Percentiles rank a stretch among this genome's conserved stretches.
Conservation (phyloP, 192 early-diverging fungal genomes). For the Funneliformis geosporum region DNA sequence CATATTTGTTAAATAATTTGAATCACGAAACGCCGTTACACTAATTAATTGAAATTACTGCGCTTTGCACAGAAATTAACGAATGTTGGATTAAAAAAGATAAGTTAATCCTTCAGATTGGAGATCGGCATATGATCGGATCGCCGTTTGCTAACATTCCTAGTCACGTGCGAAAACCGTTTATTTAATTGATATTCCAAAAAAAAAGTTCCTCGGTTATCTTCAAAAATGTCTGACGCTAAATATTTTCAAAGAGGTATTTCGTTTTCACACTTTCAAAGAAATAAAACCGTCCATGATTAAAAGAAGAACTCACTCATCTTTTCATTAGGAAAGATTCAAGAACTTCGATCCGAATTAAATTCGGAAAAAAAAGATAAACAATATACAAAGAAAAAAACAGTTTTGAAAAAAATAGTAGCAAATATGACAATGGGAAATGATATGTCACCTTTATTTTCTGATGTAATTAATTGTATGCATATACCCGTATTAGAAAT, state of each 20-base stretch:
- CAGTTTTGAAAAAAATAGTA: constrained; percentile 91
- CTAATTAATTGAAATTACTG: no score
- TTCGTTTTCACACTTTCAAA: background rate
- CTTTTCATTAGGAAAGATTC: constrained; percentile 77
- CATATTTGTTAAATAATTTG: no score
- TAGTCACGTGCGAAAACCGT: no score
- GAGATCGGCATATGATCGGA: no score
- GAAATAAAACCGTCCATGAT: background rate
- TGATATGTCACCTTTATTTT: constrained; percentile 94
- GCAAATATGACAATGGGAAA: constrained; percentile 99
- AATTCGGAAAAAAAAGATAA: constrained; percentile 82
- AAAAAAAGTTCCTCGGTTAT: background rate
- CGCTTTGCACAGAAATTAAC: no score
- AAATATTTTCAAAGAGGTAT: constrained; percentile 62
- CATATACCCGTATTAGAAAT: constrained; percentile 82
- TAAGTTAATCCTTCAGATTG: no score
- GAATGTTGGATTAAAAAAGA: no score
- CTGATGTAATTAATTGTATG: constrained; percentile 93
- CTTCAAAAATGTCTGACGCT: constrained; percentile 52
- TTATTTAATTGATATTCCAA: no score
- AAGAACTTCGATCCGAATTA: constrained; percentile 85
- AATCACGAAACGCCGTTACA: no score
- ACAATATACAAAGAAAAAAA: constrained; percentile 80
- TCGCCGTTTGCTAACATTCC: no score
- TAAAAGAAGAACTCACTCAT: constrained; percentile 3